These are phyloP conservation scores for Penicillium mononematosum DNA, from an alignment of 495 filamentous ascomycete species.

Conservation along the genomic window DNA sequence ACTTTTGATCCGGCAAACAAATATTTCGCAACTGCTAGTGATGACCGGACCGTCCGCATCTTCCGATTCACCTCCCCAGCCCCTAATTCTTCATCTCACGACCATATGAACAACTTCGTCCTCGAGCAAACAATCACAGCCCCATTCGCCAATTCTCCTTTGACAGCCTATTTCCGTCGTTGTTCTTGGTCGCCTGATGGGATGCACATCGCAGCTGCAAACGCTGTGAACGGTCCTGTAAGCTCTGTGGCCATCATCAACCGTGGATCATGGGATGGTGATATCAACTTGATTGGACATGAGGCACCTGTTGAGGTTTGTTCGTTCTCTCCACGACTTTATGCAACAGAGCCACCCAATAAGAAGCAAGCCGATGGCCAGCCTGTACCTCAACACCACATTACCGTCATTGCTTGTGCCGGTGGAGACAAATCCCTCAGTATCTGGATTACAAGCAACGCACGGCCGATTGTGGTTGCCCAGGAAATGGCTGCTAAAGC, in stretches of 20 bases:
- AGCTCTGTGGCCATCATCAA: slow-evolving; percentile 96
- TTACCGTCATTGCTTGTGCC: slow-evolving; percentile 94
- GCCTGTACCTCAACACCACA: slow-evolving; percentile 46
- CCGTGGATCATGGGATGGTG: slow-evolving; percentile 87
- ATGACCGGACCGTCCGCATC: slow-evolving; percentile 95
- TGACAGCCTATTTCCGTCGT: slow-evolving; percentile 95
- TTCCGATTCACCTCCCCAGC: slow-evolving; percentile 89
- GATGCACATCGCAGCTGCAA: slow-evolving; percentile 93
- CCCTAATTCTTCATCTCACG: slow-evolving; percentile 89
- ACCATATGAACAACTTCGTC: slow-evolving; percentile 92
- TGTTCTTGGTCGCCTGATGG: slow-evolving; percentile 98
- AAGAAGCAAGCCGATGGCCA: slow-evolving; percentile 45
- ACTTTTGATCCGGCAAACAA: slow-evolving; percentile 99
- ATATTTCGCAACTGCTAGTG: slow-evolving; percentile 96
- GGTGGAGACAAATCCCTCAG: slow-evolving; percentile 94
- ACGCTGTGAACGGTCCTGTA: slow-evolving; percentile 94
- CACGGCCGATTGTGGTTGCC: slow-evolving; percentile 80
- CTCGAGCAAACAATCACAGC: slow-evolving; percentile 81
- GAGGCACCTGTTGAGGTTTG: slow-evolving; percentile 97
- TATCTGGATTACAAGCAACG: slow-evolving; percentile 95
- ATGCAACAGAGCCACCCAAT: slow-evolving; percentile 64
- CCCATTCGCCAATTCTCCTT: slow-evolving; percentile 82
- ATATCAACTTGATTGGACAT: slow-evolving; percentile 96
- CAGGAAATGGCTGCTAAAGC: slow-evolving; percentile 87
- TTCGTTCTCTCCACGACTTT: slow-evolving; percentile 90